Base-by-base conservation (phyloP, 2,329 filamentous ascomycete species). In the Hypocrella siamensis region DNA sequence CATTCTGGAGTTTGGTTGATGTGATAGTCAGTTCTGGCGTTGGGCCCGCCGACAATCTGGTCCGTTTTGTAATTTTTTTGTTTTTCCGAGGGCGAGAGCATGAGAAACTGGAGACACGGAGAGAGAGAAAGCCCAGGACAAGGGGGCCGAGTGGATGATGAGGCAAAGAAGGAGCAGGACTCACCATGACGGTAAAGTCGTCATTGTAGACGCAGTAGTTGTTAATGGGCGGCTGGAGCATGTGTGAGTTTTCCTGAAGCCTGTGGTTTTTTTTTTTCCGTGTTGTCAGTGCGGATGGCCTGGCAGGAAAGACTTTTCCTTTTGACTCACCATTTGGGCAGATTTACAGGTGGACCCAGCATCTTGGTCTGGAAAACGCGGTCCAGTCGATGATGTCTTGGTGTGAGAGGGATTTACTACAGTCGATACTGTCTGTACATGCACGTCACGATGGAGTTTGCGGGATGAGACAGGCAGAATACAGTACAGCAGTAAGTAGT, bases 141-240 rank as follows among this genome's bases (percentile, higher is more conserved):
- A 11, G 24, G 14, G 17, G 14, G n/a, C 27, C 19, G 27, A 10
- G 17, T 21, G 25, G 12, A 17, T 11, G 17, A 15, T 6, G 11
- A 18, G 12, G 17, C 14, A 5, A 9, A 10, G 30, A 6, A 28
- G n/a, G n/a, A n/a, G n/a, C n/a, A n/a, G n/a, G n/a, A 35, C 42
- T 31, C 41, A 78, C 76, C 81, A 90, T 90, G 50, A 90, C 79
- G 26, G 79, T 85, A 37, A 88, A 71, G 47, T 72, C 70, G 34
- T 80, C 70, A 52, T 93, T 80, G 62, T 93, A 93, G 47, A 96
- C 83, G 60, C 86, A 94, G 64, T 90, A 92, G 62, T 96, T 96
- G 62, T 94, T 94, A 49, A 96, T 77, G 2, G 90, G 90, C 0
- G 90, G 90, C 54, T 93, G 75, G 35, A 94, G 73, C 38, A 96